Conservation (phyloP, 768 basidiomycete genomes). For the Lactarius akahatsu region DNA sequence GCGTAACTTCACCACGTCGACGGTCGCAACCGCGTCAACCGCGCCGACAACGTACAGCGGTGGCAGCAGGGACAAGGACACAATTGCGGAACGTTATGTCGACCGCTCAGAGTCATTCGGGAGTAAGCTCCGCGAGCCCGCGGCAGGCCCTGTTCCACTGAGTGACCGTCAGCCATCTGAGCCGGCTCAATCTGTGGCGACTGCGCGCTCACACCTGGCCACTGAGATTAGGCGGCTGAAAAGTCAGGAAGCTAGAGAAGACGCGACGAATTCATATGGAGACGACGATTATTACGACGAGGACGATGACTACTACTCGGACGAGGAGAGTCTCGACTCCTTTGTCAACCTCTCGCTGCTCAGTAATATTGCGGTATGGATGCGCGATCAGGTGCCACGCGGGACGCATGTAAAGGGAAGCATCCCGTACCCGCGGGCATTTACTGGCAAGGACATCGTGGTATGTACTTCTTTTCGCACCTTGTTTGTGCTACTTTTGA, state of each 20-base stretch:
- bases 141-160: not conserved
- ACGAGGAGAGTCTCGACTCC: conserved; percentile 57
- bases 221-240: conserved; percentile 33
- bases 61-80: conserved; percentile 10
- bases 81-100: conserved; percentile 9
- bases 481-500: not conserved
- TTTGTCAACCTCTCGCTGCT: conserved; percentile 89
- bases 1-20: conserved; percentile 28
- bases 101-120: conserved; percentile 18
- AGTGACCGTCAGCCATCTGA: conserved; percentile 19
- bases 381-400: conserved; percentile 87
- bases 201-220: conserved; percentile 28
- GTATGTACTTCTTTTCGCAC: conserved; percentile 46
- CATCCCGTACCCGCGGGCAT: conserved; percentile 85
- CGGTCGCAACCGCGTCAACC: conserved; percentile 23
- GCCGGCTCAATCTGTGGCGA: conserved; percentile 19
- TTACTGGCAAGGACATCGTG: conserved; percentile 94
- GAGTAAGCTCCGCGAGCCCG: conserved; percentile 4
- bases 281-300: conserved; percentile 44
- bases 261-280: conserved; percentile 40
- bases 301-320: conserved; percentile 53
- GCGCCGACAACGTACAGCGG: conserved; percentile 16
- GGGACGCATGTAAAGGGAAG: conserved; percentile 89
- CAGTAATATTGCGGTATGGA: conserved; percentile 83
- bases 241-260: conserved; percentile 35